A percentile compares a stretch with the other conserved stretches of the same genome.
These are phyloP conservation scores for Yamadazyma taylorii DNA, from an alignment of 1,139 yeast genomes.

Conservation along the genomic window DNA sequence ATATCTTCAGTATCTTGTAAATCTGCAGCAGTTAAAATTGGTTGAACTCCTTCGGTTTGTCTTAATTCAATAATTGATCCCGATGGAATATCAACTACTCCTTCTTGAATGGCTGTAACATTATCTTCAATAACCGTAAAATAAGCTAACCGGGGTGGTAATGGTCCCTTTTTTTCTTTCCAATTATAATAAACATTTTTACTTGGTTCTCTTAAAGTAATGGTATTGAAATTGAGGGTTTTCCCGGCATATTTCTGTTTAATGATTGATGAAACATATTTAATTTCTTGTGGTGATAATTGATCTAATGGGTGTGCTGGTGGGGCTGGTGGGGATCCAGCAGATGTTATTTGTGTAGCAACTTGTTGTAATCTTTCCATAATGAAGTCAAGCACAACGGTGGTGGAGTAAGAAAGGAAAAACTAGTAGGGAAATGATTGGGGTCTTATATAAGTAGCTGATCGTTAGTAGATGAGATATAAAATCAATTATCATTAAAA, in stretches of 20 bases:
- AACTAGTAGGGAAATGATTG: too few relatives aligned
- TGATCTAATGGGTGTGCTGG: conserved; percentile 76
- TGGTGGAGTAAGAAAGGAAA: too few relatives aligned
- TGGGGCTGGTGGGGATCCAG: conserved; percentile 50
- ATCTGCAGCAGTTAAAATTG: conserved; percentile 72
- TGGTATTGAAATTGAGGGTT: conserved; percentile 59
- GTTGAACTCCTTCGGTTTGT: conserved; percentile 62
- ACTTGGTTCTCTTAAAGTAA: conserved; percentile 70
- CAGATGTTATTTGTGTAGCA: conserved; percentile 61
- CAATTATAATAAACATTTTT: conserved; percentile 62
- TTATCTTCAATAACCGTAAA: conserved; percentile 64
- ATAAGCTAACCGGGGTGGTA: conserved; percentile 67
- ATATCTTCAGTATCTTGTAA: conserved; percentile 62
- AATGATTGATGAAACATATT: conserved; percentile 31
- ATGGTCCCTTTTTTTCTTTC: conserved; percentile 61
- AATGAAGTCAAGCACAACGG: too few relatives aligned
- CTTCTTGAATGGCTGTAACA: conserved; percentile 65
- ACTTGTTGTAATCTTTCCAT: conserved; percentile 73
- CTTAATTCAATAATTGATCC: conserved; percentile 48
- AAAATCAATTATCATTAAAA: not conserved
- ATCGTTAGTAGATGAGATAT: too few relatives aligned
- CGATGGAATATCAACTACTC: conserved; percentile 58
- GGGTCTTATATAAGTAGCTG: not conserved
- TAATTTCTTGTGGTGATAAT: conserved; percentile 57
- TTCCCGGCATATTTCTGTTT: conserved; percentile 43